These are phyloP conservation scores for Fusarium proliferatum DNA, from an alignment of 2,329 filamentous ascomycete genomes.

Conservation along the genomic window DNA sequence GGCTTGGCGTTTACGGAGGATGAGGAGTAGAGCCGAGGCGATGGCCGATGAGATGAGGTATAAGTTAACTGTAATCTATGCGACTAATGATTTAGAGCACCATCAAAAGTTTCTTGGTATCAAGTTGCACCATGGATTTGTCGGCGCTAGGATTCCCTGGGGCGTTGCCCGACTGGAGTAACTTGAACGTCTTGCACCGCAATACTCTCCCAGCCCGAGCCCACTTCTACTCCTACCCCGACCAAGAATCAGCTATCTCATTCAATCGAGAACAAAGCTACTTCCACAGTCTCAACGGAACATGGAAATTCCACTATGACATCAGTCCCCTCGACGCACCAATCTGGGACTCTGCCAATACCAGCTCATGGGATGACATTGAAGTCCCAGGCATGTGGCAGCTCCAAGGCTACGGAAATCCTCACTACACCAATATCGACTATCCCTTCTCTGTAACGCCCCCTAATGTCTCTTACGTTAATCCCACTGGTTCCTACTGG, in stretches of 20 bases:
- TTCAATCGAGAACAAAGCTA: not conserved
- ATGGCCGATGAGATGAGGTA: not conserved
- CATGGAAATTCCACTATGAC: conserved; percentile 29
- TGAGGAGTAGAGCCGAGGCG: not conserved
- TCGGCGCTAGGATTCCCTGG: conserved; percentile 10
- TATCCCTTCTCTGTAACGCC: conserved; percentile 76
- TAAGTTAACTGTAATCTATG: not conserved
- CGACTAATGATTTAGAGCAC: rapidly evolving
- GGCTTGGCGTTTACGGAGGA: conserved; percentile 10
- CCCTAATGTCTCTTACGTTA: conserved; percentile 72
- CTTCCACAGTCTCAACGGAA: conserved; percentile 14
- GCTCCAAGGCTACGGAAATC: conserved; percentile 72
- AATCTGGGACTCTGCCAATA: conserved; percentile 10
- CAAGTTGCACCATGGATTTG: not conserved
- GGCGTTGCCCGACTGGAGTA: conserved; percentile 10
- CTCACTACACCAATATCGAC: conserved; percentile 76
- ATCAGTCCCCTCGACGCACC: conserved; percentile 8
- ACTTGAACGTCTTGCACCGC: conserved; percentile 8
- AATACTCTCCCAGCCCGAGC: conserved; percentile 19
- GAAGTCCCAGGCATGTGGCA: conserved; percentile 78
- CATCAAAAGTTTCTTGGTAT: too few species aligned
- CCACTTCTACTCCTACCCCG: conserved; percentile 25
- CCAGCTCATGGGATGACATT: conserved; percentile 52
- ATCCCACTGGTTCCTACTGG: conserved; percentile 73
- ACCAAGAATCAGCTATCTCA: not conserved